Base-by-base conservation (phyloP, 768 basidiomycete genomes). In the Mrakia gelida region DNA sequence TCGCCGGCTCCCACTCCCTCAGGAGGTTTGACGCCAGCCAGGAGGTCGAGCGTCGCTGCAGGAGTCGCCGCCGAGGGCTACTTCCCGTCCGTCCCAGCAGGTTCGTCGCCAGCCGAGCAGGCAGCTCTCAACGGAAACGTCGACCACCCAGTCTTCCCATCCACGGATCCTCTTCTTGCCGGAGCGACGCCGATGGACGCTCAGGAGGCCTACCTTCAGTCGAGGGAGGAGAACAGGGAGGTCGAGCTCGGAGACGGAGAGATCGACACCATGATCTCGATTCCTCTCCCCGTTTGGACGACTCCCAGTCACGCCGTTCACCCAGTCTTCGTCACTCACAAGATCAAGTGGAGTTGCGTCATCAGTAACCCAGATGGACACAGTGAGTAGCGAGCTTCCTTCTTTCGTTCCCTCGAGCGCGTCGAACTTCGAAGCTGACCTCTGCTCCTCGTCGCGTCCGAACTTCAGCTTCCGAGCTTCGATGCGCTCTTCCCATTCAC, bases 291-390 rank as follows among this genome's bases (percentile, higher is more conserved):
- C 0, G 81, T 86, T 7, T 87, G 86, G 82, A 85, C 84, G 1
- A 81, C 80, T 3, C 82, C 83, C 18, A 80, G 77, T n/a, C 81
- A 83, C 74, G 76, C 86, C 8, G 86, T 92, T 45, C 91, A 92
- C 78, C 95, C 95, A 0, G 89, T 95, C 75, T 85, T 86, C 28
- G 87, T 94, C 30, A 87, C 87, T 2, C 93, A 98, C 85, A 87
- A 87, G 80, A 88, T 98, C 81, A 87, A 87, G 79, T 87, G 87
- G 86, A 84, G 80, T 23, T 91, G 93, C 79, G 86, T 90, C 73
- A 91, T 95, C 82, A 87, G 87, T 80, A 98, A 98, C 83, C 87
- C 87, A 10, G 96, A 98, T 82, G 95, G 95, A 0, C 96, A 98
- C 83, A 91, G 77, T 78, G 67, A n/a, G 77, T 78, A 7, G 30